Base-by-base conservation (phyloP, 1,139 yeast genomes). In the Eremothecium cymbalariae region DNA sequence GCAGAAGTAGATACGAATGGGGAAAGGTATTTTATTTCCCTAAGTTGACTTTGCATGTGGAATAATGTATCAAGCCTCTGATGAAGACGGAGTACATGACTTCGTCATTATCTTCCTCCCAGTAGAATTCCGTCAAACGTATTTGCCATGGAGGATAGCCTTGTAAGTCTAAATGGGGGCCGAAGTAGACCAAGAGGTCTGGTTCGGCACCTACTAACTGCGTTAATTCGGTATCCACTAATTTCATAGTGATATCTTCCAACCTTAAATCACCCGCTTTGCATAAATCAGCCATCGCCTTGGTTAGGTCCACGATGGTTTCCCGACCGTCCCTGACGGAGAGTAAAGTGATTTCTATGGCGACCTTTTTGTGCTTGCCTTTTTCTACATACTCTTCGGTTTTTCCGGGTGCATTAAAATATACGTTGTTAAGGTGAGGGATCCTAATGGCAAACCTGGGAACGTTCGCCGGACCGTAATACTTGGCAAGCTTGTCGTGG, bases 121-220 rank as follows among this genome's bases (percentile, higher is more conserved):
- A 83, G 61, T 80, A 88, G 49, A 90, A 75, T 53, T 90, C 99
- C 7, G 88, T 72, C 38, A 93, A 70, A 42, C 98, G 70, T 27
- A 86, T 74, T 53, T 90, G 97, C 98, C 98, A 90, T 17, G 99
- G 99, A 13, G 98, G 97, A 57, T 79, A 93, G 20, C 94, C 96
- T 57, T 86, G 94, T 35, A 93, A 68, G 55, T 86, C 94, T 44
- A 90, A 66, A 12, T 67, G 66, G 7, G 96, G 94, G n/a, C 86
- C 85, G 59, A 90, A 90, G 37, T 83, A 64, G 27, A 93, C 67
- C 35, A 90, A 65, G 44, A 90, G 65, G 55, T 93, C 98, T 0
- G 98, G 98, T 56, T 93, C 98, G 8, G 69, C 71, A 3, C 95
- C 90, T 18, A 86, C 93, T 37, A 85, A 65, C 47, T 77, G 84